These are phyloP conservation scores for Chlorella vulgaris DNA, from an alignment of 139 green algal species.

Conservation along the genomic window DNA sequence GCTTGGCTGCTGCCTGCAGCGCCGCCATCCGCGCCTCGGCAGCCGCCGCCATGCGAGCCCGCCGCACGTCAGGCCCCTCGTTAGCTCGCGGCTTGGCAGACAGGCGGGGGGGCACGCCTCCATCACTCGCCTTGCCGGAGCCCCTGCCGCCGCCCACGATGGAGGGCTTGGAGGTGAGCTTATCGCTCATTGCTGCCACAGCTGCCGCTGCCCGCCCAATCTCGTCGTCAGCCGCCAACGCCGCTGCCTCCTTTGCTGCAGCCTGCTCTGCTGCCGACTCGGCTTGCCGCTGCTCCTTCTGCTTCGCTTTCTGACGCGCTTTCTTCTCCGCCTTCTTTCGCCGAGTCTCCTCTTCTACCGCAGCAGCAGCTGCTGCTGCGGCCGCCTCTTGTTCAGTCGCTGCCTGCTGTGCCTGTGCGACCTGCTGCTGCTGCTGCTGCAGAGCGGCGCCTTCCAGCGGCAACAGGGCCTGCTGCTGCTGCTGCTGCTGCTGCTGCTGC, in stretches of 20 bases:
- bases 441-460: no score
- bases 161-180: slow-evolving; percentile 11
- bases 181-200: slow-evolving; percentile 35
- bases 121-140: slow-evolving; percentile 34
- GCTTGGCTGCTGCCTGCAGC: slow-evolving; percentile 52
- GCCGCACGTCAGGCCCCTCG: slow-evolving; percentile 49
- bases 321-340: slow-evolving; percentile 70
- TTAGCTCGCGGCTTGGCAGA: slow-evolving; percentile 41
- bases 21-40: slow-evolving; percentile 78
- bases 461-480: no score
- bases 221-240: slow-evolving; percentile 62
- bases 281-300: slow-evolving; percentile 60
- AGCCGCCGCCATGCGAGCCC: slow-evolving; percentile 75
- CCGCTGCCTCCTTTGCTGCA: slow-evolving; percentile 42
- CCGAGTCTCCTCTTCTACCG: slow-evolving; percentile 37
- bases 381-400: slow-evolving; percentile 54
- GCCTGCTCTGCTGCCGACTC: slow-evolving; percentile 38
- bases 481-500: not conserved
- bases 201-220: slow-evolving; percentile 59
- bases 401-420: slow-evolving; percentile 27
- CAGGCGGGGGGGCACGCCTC: not conserved
- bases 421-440: slow-evolving; percentile 12
- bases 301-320: slow-evolving; percentile 67
- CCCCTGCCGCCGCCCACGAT: slow-evolving; percentile 3
- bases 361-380: not conserved